Base-by-base conservation (phyloP, 306 rosid genomes). In the Cajanus cajan region DNA sequence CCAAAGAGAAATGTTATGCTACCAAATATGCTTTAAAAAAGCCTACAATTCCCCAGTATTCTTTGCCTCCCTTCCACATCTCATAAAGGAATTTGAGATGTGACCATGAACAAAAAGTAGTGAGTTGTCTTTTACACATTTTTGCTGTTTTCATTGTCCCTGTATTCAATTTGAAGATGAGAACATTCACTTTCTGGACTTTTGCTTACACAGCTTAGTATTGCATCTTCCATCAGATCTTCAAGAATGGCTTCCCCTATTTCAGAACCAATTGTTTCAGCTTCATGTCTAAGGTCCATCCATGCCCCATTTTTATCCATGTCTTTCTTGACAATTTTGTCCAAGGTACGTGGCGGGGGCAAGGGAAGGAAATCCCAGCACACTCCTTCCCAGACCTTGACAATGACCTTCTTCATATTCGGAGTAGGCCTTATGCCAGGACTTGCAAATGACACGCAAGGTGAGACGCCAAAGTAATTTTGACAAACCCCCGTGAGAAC, bases 281-380 rank as follows among this genome's bases (percentile, higher is more conserved):
- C 85, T 57, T 88, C 98, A 25, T 84, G 83, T 16, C 81, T 88
- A 44, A 85, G 88, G 82, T 96, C 92, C 94, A 91, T 83, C 99
- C 99, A 96, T 4, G 85, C 37, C 66, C 87, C 80, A 43, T 77
- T 68, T 89, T 87, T 90, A 71, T 77, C 86, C 94, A 96, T 85
- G 82, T 96, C 98, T 83, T 93, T 93, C 57, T 81, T 62, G 58
- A 96, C 89, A 72, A 93, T 89, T 82, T 96, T 96, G 77, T 96
- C 99, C 80, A 96, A 85, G 2, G 93, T 86, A 50, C 44, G 89
- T 4, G 96, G 98, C 8, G 84, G 87, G 34, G 93, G 90, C 48
- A 88, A 68, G 14, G 92, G 90, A 88, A 78, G 87, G 80, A 96
- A 83, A 87, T 88, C 89, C 97, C 97, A 89, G 71, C 90, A 71